phyloP scores from a whole-genome alignment of 2,329 filamentous ascomycete genomes.

The Huntiella omanensis region DNA sequence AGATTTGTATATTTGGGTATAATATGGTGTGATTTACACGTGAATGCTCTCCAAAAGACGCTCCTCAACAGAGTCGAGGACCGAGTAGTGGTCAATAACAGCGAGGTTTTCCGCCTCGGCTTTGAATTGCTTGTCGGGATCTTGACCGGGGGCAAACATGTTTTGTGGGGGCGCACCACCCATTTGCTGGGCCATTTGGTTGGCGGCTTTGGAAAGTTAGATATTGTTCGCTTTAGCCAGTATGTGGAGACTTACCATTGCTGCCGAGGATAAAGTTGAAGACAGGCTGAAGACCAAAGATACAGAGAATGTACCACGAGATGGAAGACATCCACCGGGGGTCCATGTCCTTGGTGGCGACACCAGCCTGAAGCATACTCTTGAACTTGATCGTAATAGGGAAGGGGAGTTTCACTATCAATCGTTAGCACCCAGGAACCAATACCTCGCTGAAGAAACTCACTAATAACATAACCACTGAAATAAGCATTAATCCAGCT shows the following conservation, averaged over 20 bases:
- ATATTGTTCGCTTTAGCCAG: background rate
- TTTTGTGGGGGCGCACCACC: slow-evolving; percentile 56
- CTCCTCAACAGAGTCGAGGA: slow-evolving; percentile 74
- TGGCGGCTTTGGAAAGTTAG: slow-evolving; percentile 40
- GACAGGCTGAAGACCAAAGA: slow-evolving; percentile 90
- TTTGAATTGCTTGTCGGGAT: slow-evolving; percentile 88
- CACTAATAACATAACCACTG: slow-evolving; percentile 92
- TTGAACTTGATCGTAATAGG: slow-evolving; percentile 98
- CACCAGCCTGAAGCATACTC: slow-evolving; percentile 94
- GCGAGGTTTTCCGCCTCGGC: slow-evolving; percentile 89
- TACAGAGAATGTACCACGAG: slow-evolving; percentile 96
- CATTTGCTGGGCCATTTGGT: slow-evolving; percentile 83
- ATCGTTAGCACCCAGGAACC: background rate
- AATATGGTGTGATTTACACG: background rate
- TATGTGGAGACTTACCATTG: slow-evolving; percentile 45
- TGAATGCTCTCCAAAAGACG: slow-evolving; percentile 38
- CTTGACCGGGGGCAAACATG: slow-evolving; percentile 80
- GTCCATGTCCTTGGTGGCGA: slow-evolving; percentile 88
- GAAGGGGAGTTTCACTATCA: slow-evolving; percentile 78
- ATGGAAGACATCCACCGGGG: slow-evolving; percentile 97
- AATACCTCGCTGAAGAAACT: slow-evolving; percentile 10
- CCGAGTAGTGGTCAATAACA: slow-evolving; percentile 83
- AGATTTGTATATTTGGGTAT: no score
- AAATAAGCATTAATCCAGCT: slow-evolving; percentile 99
- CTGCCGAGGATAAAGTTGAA: slow-evolving; percentile 94